Conservation (phyloP, 768 basidiomycete genomes). For the Mycena rosella region DNA sequence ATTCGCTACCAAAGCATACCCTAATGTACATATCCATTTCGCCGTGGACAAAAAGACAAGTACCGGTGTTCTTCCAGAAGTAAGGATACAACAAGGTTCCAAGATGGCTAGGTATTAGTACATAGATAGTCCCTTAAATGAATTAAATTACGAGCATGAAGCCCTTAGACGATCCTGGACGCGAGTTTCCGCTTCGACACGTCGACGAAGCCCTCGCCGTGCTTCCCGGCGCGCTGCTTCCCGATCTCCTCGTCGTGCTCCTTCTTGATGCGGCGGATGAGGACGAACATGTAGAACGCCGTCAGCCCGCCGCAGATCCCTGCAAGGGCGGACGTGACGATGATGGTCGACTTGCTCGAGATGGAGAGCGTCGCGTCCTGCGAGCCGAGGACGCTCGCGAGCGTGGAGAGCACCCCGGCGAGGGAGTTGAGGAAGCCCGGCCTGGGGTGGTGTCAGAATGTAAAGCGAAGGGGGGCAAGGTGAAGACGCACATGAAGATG, state of each 20-base stretch:
- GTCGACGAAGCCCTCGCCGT: slow-evolving; percentile 38
- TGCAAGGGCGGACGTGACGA: slow-evolving; percentile 57
- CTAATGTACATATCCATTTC: too few species aligned
- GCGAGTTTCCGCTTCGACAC: slow-evolving; percentile 22
- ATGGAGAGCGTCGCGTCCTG: slow-evolving; percentile 61
- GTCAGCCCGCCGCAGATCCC: slow-evolving; percentile 57
- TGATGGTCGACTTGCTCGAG: slow-evolving; percentile 59
- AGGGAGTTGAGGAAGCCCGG: slow-evolving; percentile 70
- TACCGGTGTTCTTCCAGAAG: too few species aligned
- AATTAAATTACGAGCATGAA: too few species aligned
- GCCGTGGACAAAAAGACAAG: too few species aligned
- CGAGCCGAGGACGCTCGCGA: slow-evolving; percentile 63
- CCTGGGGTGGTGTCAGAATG: slow-evolving; percentile 43
- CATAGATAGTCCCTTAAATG: neutral
- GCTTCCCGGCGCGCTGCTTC: slow-evolving; percentile 55
- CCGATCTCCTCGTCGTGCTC: slow-evolving; percentile 59
- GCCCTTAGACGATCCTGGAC: neutral
- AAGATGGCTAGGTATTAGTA: neutral
- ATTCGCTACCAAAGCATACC: too few species aligned
- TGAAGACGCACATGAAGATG: slow-evolving; percentile 63
- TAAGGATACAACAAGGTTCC: neutral
- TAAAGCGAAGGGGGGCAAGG: neutral
- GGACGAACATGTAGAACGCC: slow-evolving; percentile 59
- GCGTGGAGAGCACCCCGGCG: slow-evolving; percentile 68
- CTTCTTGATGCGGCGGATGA: slow-evolving; percentile 56